Conservation (phyloP, 192 early-diverging fungal genomes). For the Polychytrium aggregatum region DNA sequence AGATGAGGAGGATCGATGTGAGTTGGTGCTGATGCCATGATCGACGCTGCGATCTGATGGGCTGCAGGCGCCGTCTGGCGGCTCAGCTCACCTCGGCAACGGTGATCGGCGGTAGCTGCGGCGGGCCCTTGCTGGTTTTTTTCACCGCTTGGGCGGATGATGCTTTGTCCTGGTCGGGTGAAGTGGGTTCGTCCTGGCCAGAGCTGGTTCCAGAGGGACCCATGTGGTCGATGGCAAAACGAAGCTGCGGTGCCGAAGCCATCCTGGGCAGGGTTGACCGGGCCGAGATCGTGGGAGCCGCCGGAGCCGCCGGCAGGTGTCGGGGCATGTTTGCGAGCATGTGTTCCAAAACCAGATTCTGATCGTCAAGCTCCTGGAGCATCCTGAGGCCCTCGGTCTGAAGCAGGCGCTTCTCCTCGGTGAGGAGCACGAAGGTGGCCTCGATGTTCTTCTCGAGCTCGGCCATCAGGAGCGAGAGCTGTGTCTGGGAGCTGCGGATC, state of each 20-base stretch:
- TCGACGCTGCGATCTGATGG: neutral
- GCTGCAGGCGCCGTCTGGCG: too few relatives aligned
- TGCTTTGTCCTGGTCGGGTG: neutral
- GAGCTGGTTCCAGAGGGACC: neutral
- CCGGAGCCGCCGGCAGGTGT: constrained; percentile 1
- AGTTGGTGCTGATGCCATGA: neutral
- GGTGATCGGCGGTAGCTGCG: constrained; percentile 8
- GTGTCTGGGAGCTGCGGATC: too few relatives aligned
- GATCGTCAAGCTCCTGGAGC: neutral
- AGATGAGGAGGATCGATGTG: neutral
- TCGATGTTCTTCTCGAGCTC: too few relatives aligned
- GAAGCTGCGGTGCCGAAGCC: neutral
- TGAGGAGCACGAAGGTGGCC: too few relatives aligned
- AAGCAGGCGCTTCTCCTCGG: too few relatives aligned
- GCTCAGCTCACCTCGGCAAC: constrained; percentile 12
- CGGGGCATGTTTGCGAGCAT: constrained; percentile 9
- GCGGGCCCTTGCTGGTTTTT: neutral
- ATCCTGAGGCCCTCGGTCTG: too few relatives aligned
- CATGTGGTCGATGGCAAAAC: neutral
- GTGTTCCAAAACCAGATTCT: constrained; percentile 3
- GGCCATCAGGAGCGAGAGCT: too few relatives aligned
- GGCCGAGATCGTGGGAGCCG: neutral
- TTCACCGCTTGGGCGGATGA: neutral
- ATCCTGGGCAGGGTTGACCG: neutral
- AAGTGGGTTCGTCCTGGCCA: neutral